phyloP scores from a whole-genome alignment of 1,139 yeast genomes.

The Blastobotrys proliferans region DNA sequence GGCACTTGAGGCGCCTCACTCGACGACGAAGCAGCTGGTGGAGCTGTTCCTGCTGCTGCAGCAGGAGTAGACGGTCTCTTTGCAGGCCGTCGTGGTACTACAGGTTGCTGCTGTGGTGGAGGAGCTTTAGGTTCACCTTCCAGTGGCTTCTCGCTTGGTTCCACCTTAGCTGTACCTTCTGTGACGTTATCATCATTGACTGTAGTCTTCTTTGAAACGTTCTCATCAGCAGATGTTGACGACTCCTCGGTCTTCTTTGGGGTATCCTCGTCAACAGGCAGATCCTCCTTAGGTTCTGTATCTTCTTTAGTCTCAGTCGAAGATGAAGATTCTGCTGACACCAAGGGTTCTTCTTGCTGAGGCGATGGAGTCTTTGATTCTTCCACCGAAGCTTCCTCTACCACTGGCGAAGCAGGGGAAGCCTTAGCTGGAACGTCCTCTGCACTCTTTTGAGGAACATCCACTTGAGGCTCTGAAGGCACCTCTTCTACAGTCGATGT shows the following conservation, averaged over 20 bases:
- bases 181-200: too few relatives aligned
- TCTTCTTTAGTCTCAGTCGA: not conserved
- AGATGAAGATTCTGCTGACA: not conserved
- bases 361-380: slow-evolving; percentile 1
- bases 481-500: too few relatives aligned
- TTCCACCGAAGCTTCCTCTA: not conserved
- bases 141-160: not conserved
- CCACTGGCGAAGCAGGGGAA: not conserved
- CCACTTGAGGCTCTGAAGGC: too few relatives aligned
- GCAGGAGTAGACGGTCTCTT: not conserved
- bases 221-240: too few relatives aligned
- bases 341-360: not conserved
- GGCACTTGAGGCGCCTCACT: not conserved
- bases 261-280: not conserved
- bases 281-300: not conserved
- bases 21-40: not conserved
- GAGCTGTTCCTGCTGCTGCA: not conserved
- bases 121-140: not conserved
- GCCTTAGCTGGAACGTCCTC: too few relatives aligned
- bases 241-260: too few relatives aligned
- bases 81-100: slow-evolving; percentile 6
- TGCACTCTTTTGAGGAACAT: too few relatives aligned
- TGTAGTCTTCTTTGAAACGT: too few relatives aligned
- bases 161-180: too few relatives aligned
- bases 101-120: slow-evolving; percentile 1